Conservation (phyloP, 305 asterid genomes). For the Stenogyne calaminthoides region DNA sequence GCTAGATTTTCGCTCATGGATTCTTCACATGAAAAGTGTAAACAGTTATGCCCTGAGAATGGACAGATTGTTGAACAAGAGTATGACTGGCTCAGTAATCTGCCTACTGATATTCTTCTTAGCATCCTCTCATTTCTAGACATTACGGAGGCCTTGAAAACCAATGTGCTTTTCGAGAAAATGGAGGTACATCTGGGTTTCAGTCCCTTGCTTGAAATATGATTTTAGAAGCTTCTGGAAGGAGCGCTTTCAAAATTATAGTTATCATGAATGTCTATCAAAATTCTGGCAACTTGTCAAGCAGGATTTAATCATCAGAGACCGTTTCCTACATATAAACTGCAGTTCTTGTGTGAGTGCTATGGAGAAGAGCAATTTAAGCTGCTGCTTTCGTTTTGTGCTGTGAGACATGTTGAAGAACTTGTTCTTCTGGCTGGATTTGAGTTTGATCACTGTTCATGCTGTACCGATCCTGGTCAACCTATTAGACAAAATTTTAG, state of each 20-base stretch:
- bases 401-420: conserved; percentile 10
- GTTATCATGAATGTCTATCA: background rate
- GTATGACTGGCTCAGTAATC: conserved; percentile 25
- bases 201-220: conserved; percentile 23
- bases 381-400: conserved; percentile 13
- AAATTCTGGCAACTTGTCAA: conserved; percentile 25
- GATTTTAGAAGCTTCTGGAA: conserved; percentile 8
- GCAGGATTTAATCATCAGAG: conserved; percentile 11
- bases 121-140: conserved; percentile 29
- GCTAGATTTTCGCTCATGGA: conserved; percentile 19
- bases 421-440: conserved; percentile 10
- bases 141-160: conserved; percentile 14
- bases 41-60: background rate
- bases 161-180: conserved; percentile 27
- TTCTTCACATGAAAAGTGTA: background rate
- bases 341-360: background rate
- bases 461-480: background rate
- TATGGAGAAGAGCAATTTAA: conserved; percentile 15
- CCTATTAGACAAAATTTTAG: background rate
- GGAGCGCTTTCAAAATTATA: background rate
- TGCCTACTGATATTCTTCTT: conserved; percentile 30
- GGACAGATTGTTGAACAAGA: background rate
- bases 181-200: conserved; percentile 30
- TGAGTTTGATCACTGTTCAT: background rate
- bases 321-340: conserved; percentile 1